phyloP scores from a whole-genome alignment of 2,329 filamentous ascomycete species.

The Apiospora marii region DNA sequence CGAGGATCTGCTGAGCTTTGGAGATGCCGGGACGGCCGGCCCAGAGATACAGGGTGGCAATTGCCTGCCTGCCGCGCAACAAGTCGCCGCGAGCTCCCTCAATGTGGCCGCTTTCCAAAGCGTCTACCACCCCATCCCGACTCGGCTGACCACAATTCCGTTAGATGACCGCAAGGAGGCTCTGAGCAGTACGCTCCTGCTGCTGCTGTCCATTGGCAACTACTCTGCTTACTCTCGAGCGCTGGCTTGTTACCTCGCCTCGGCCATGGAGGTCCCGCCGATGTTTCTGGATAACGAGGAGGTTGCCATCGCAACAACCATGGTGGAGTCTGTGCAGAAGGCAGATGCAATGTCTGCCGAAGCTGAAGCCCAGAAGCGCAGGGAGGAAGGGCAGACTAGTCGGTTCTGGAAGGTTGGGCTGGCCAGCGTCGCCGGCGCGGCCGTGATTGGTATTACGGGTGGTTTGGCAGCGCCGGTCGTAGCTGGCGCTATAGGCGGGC shows the following conservation, averaged over 20 bases:
- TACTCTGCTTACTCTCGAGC: slow-evolving; percentile 79
- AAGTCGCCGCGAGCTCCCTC: background rate
- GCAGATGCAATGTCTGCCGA: slow-evolving; percentile 73
- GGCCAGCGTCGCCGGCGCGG: slow-evolving; percentile 86
- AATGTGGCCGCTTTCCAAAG: slow-evolving; percentile 48
- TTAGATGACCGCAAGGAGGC: slow-evolving; percentile 67
- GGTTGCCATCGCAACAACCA: slow-evolving; percentile 75
- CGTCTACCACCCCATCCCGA: slow-evolving; percentile 62
- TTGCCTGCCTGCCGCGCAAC: slow-evolving; percentile 40
- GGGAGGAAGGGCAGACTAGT: slow-evolving; percentile 72
- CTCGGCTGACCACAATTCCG: slow-evolving; percentile 63
- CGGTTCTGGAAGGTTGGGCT: slow-evolving; percentile 91
- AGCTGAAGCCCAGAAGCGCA: slow-evolving; percentile 76
- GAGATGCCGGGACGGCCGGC: slow-evolving; percentile 34
- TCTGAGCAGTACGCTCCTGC: slow-evolving; percentile 73
- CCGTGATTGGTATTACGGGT: slow-evolving; percentile 89
- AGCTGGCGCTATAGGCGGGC: slow-evolving; percentile 82
- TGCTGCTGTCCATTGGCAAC: slow-evolving; percentile 75
- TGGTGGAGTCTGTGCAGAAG: slow-evolving; percentile 72
- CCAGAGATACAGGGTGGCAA: too few relatives aligned
- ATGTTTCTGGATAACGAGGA: slow-evolving; percentile 73
- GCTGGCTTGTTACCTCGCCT: slow-evolving; percentile 72
- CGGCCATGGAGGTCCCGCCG: slow-evolving; percentile 69
- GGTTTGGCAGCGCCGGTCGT: slow-evolving; percentile 90
- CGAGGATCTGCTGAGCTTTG: slow-evolving; percentile 53